Conservation (phyloP, 2,329 filamentous ascomycete genomes). For the Colletotrichum sp. region DNA sequence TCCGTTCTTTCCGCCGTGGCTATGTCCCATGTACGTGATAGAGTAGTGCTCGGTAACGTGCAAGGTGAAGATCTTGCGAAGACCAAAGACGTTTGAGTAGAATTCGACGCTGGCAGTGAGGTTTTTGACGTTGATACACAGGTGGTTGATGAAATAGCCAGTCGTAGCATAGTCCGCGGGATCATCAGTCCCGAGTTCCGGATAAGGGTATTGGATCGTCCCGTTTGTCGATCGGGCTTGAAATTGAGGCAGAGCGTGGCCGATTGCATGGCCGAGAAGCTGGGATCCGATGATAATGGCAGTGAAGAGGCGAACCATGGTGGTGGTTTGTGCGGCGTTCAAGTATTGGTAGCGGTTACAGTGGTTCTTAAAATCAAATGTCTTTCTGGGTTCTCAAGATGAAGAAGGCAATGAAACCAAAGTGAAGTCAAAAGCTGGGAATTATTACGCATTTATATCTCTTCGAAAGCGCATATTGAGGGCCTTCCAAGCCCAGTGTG, state of each 20-base stretch:
- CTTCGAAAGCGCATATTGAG: neutral
- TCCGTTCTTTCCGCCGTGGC: conserved; percentile 41
- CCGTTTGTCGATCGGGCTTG: neutral
- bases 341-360: neutral
- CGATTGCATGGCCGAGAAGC: neutral
- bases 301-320: neutral
- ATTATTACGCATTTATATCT: neutral
- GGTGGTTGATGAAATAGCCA: conserved; percentile 40
- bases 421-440: neutral
- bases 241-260: neutral
- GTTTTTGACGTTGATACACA: conserved; percentile 35
- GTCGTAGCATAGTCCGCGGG: conserved; percentile 27
- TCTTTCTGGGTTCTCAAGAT: neutral
- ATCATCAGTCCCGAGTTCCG: conserved; percentile 24
- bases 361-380: neutral
- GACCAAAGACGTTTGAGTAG: conserved; percentile 37
- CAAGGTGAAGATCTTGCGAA: conserved; percentile 39
- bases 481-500: neutral
- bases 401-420: neutral
- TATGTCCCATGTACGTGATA: conserved; percentile 40
- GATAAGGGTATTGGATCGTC: neutral
- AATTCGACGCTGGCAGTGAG: conserved; percentile 34
- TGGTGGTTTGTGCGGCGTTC: neutral
- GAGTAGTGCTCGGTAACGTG: conserved; percentile 30
- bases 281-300: neutral